Conservation (phyloP, 805 yeast genomes). For the Priceomyces medius region DNA sequence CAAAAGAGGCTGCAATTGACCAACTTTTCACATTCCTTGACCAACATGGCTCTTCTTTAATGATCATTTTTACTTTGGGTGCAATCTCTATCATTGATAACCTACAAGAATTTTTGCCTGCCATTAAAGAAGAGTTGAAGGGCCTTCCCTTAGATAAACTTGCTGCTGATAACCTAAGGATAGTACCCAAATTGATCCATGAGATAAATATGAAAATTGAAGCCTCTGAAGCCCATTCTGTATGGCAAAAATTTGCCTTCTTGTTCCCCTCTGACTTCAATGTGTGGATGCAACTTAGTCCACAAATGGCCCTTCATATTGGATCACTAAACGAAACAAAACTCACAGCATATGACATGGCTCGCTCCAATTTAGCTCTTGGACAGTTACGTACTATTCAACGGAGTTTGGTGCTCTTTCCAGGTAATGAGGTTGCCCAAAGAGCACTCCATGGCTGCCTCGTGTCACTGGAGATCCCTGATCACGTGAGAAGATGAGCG, state of each 20-base stretch:
- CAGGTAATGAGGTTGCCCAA: slow-evolving; percentile 28
- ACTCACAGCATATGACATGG: slow-evolving; percentile 50
- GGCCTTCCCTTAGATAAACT: slow-evolving; percentile 47
- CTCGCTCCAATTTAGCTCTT: slow-evolving; percentile 49
- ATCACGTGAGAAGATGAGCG: neutral
- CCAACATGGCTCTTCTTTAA: slow-evolving; percentile 61
- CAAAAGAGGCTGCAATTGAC: slow-evolving; percentile 80
- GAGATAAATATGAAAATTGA: slow-evolving; percentile 47
- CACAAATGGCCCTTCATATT: slow-evolving; percentile 55
- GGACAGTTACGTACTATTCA: slow-evolving; percentile 58
- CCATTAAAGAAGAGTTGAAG: slow-evolving; percentile 65
- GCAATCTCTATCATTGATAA: slow-evolving; percentile 71
- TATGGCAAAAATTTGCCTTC: slow-evolving; percentile 71
- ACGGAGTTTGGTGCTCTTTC: slow-evolving; percentile 65
- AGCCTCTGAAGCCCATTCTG: slow-evolving; percentile 14
- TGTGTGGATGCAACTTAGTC: slow-evolving; percentile 69
- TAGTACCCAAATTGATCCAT: slow-evolving; percentile 58
- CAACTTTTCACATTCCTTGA: slow-evolving; percentile 70
- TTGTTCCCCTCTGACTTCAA: slow-evolving; percentile 68
- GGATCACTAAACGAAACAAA: slow-evolving; percentile 52
- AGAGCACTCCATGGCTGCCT: slow-evolving; percentile 10
- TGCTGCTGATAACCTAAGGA: slow-evolving; percentile 49
- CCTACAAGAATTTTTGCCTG: slow-evolving; percentile 55
- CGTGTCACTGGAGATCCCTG: neutral
- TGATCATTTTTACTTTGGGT: slow-evolving; percentile 72